Evolutionary conservation across 2,329 filamentous ascomycete species (phyloP), one percentile per base, ranked within the genome.

Genomic region (Scopulariopsis brevicaulis): DNA sequence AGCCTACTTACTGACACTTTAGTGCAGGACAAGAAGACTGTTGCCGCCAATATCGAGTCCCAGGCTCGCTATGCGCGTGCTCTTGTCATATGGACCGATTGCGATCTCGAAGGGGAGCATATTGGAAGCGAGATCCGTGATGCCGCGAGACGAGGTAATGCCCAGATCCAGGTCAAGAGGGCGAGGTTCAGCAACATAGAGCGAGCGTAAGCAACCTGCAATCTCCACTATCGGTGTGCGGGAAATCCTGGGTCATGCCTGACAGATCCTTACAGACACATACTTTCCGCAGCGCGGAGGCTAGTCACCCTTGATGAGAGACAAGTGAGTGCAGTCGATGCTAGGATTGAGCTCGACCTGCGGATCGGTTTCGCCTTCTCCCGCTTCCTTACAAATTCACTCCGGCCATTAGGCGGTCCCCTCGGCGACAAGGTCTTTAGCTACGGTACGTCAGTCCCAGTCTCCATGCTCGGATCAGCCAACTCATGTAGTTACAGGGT

Each of bases 71-170:
- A 81, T 67, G 80, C 85, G n/a, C 81, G 79, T 58, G 83, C 86
- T 14, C 77, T 99, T 35, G 93, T 95, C 70, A 96, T 99, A 65
- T 99, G 94, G 94, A 99, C 94, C 0, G 94, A 99, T 78, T 97
- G 94, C 71, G 94, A 99, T 77, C 85, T 92, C 58, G 94, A 99
- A 77, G 94, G 94, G 40, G 94, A 99, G 70, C 89, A 97, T 68
- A 99, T 99, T 64, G 94, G 94, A 7, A 81, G 87, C 46, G 93
- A 99, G 70, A 93, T 99, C 60, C 85, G 90, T 52, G 82, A 88
- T 56, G 86, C 93, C 59, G 94, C 94, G 5, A 76, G 78, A 53
- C 84, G 84, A 65, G 86, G 82, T 11, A 97, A 96, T 62, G 71
- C 78, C 11, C 76, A 76, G 1, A 84, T 99, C 50, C 79, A 90